These are phyloP conservation scores for Metarhizium brunneum DNA, from an alignment of 2,329 filamentous ascomycete genomes.

Conservation along the genomic window DNA sequence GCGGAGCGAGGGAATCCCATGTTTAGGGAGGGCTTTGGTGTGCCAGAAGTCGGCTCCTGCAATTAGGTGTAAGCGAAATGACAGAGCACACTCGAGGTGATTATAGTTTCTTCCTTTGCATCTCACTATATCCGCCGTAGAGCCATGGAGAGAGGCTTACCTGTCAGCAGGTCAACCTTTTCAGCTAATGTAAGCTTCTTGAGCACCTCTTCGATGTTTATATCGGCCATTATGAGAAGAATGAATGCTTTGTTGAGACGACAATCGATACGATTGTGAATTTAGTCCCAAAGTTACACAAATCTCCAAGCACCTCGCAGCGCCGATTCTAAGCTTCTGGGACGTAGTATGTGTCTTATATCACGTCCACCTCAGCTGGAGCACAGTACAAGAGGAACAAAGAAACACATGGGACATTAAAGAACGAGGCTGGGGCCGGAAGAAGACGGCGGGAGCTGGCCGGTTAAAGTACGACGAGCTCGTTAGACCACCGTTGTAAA, in stretches of 20 bases:
- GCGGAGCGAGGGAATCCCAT: slow-evolving; percentile 55
- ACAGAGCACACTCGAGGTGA: not conserved
- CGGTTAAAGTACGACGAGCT: not conserved
- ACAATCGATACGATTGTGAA: too few species aligned
- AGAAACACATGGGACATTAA: not conserved
- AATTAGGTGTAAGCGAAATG: not conserved
- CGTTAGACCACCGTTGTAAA: not conserved
- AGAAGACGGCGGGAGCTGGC: not conserved
- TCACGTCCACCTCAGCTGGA: too few species aligned
- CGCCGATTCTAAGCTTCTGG: too few species aligned
- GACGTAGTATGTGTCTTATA: too few species aligned
- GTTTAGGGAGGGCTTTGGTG: slow-evolving; percentile 48
- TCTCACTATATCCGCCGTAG: not conserved
- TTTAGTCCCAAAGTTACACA: too few species aligned
- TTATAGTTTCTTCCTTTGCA: not conserved
- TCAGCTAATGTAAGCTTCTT: slow-evolving; percentile 43
- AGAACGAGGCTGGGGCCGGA: not conserved
- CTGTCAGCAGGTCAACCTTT: slow-evolving; percentile 44
- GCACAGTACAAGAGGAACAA: not conserved
- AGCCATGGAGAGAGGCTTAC: slow-evolving; percentile 17
- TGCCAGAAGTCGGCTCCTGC: slow-evolving; percentile 61
- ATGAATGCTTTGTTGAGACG: not conserved
- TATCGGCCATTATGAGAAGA: slow-evolving; percentile 32
- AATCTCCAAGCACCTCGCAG: too few species aligned
- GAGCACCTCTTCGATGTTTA: slow-evolving; percentile 44